Conservation (phyloP, 2,329 filamentous ascomycete species). For the Fusarium tuaranense region DNA sequence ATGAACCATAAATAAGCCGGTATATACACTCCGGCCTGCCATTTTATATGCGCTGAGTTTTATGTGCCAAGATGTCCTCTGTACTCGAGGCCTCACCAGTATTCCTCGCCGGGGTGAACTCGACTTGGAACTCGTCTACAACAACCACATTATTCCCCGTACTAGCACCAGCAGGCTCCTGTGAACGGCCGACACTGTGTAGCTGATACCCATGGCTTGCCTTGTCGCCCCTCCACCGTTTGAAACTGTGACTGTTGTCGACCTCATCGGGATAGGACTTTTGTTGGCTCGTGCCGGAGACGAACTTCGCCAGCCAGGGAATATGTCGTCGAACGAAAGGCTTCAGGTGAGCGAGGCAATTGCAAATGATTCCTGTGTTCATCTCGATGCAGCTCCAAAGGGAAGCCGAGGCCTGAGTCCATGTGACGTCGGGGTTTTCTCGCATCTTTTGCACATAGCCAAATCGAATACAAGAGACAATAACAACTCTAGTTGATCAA, state of each 20-base stretch:
- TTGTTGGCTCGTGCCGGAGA: background rate
- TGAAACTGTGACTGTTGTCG: conserved; percentile 5
- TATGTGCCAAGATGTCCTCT: background rate
- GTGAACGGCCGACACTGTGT: background rate
- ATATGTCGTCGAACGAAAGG: conserved; percentile 13
- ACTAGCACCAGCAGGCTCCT: background rate
- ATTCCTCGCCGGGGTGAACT: background rate
- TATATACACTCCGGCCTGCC: no score
- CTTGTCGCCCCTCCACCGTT: conserved; percentile 7
- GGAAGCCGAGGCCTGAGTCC: conserved; percentile 1
- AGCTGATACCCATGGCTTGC: conserved; percentile 1
- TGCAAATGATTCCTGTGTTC: conserved; percentile 10
- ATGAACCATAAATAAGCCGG: no score
- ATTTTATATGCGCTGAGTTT: background rate
- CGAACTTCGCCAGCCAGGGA: background rate
- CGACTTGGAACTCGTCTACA: background rate
- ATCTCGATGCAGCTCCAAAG: conserved; percentile 18
- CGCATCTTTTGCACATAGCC: conserved; percentile 5
- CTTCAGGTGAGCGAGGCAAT: conserved; percentile 5
- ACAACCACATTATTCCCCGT: background rate
- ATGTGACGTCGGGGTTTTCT: conserved; percentile 2
- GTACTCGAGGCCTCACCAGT: background rate
- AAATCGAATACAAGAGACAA: conserved; percentile 13
- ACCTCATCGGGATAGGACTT: background rate
- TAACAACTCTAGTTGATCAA: background rate